Evolutionary conservation across 306 rosid species (phyloP), one percentile per base, ranked within the genome.

Genomic region (Begonia fuchsioides): DNA sequence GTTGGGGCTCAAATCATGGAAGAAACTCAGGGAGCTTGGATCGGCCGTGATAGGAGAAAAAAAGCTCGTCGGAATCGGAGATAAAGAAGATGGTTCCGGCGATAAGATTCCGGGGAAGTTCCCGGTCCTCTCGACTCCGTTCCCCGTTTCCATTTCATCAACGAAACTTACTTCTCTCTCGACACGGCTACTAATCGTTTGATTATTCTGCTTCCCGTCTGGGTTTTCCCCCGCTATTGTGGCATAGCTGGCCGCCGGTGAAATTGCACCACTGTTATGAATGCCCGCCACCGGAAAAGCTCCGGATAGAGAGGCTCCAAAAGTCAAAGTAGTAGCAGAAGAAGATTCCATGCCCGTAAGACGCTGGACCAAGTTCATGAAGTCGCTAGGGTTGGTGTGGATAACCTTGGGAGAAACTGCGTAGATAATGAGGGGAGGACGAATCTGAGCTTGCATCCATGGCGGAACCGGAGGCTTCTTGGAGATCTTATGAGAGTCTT

Each of bases 61-160:
- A 19, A 1, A 19, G 26, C 26, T 19, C 3, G 26, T 19, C 26
- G 3, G 3, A 19, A 19, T 19, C 26, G 26, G 26, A 19, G 26
- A 19, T 3, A 19, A 19, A 19, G 26, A 19, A 19, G 3, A 19
- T 2, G 26, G 26, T 19, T 3, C 26, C 26, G 3, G 3, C 26
- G 26, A 19, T 19, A 19, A 72, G 39, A 81, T 78, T 65, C 96
- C 96, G 0, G 71, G 80, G 68, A 70, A 19, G 3, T 19, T 19
- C 3, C 26, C 26, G 3, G 26, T 19, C 26, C 26, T 19, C 26
- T 19, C 26, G 26, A 19, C 26, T 19, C 26, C 3, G 3, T 19
- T 19, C 26, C 26, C 26, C 3, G 3, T 19, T 19, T 19, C 26
- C 3, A 19, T 19, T 19, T 19, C 26, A 3, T 3, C 26, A 19